phyloP scores from a whole-genome alignment of 805 yeast genomes.

The Sugiyamaella marilandica region DNA sequence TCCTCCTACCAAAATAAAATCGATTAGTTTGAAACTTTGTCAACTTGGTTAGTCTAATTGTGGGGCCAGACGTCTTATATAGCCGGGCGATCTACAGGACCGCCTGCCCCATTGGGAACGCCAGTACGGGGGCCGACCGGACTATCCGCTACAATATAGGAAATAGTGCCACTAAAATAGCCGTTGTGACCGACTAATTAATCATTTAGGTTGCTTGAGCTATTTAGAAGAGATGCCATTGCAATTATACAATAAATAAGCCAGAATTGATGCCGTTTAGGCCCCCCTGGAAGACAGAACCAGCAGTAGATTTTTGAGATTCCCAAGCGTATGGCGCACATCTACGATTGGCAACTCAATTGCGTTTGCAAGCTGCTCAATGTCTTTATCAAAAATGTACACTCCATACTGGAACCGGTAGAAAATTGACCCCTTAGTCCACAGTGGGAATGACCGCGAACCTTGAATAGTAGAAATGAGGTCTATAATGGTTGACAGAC shows the following conservation, averaged over 20 bases:
- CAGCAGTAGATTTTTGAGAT: constrained; percentile 33
- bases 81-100: too few species aligned
- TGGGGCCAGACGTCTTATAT: too few species aligned
- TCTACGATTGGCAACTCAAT: constrained; percentile 32
- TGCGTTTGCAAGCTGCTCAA: constrained; percentile 41
- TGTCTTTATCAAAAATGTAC: constrained; percentile 41
- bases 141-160: too few species aligned
- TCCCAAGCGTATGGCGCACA: constrained; percentile 34
- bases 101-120: neutral
- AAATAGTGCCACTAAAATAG: too few species aligned
- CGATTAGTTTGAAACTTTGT: too few species aligned
- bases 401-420: constrained; percentile 49
- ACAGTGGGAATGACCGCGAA: constrained; percentile 43
- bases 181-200: neutral
- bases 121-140: neutral
- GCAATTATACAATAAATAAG: neutral
- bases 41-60: too few species aligned
- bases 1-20: neutral
- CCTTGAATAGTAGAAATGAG: constrained; percentile 42
- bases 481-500: constrained; percentile 45
- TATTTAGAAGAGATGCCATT: too few species aligned
- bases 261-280: neutral
- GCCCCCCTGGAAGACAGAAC: constrained; percentile 21
- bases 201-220: neutral
- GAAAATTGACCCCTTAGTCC: constrained; percentile 42